These are phyloP conservation scores for Viola pubescens DNA, from an alignment of 441 rosid species.

Conservation along the genomic window DNA sequence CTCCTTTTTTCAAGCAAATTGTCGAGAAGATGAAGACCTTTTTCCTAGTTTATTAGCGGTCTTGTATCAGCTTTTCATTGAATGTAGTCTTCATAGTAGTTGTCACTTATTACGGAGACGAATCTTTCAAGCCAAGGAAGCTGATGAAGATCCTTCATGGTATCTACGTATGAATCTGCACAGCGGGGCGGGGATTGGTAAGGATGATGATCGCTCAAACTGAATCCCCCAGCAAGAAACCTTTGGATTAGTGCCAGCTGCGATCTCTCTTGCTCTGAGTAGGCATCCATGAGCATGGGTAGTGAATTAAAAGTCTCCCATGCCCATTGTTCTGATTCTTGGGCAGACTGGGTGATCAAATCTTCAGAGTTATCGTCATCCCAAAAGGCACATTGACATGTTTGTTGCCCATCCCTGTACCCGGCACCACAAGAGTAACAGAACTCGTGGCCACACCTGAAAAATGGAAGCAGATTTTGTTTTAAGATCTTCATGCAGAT, in stretches of 20 bases:
- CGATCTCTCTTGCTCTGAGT: slow-evolving; percentile 89
- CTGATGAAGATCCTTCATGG: slow-evolving; percentile 88
- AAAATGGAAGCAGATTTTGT: slow-evolving; percentile 12
- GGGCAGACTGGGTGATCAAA: slow-evolving; percentile 40
- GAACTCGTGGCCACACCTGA: slow-evolving; percentile 88
- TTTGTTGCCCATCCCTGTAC: slow-evolving; percentile 64
- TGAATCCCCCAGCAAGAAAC: slow-evolving; percentile 89
- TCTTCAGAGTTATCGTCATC: slow-evolving; percentile 55
- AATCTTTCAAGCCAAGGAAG: slow-evolving; percentile 99
- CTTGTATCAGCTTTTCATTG: slow-evolving; percentile 31
- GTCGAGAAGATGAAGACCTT: slow-evolving; percentile 10
- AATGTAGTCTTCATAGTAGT: slow-evolving; percentile 69
- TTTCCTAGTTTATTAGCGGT: slow-evolving; percentile 12
- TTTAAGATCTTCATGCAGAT: not conserved
- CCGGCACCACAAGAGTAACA: slow-evolving; percentile 92
- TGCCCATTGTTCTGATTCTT: slow-evolving; percentile 91
- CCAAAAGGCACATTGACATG: slow-evolving; percentile 87
- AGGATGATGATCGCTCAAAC: slow-evolving; percentile 74
- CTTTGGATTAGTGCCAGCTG: slow-evolving; percentile 82
- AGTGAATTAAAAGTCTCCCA: slow-evolving; percentile 84
- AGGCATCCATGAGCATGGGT: slow-evolving; percentile 79
- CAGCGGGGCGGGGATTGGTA: slow-evolving; percentile 84
- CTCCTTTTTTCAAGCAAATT: slow-evolving; percentile 16
- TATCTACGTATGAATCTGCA: slow-evolving; percentile 77
- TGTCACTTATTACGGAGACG: slow-evolving; percentile 88